Evolutionary conservation across 345 rosid genomes (phyloP), one percentile per base, ranked within the genome.

Genomic region (Murraya koenigii): DNA sequence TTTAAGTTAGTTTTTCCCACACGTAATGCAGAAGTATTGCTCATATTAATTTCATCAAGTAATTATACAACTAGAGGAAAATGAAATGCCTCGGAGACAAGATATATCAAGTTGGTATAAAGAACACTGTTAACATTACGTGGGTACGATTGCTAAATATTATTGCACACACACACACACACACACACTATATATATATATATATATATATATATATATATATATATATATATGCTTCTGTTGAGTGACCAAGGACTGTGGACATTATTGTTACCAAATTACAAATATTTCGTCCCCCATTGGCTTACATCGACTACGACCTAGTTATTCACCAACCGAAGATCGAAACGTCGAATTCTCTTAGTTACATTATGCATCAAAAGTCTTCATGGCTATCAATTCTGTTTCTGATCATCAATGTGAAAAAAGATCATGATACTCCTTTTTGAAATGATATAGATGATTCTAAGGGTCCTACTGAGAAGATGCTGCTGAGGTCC

Each of bases 401-500:
- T 85, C 59, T 61, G 69, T 71, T 78, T 26, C 52, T 28, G 69
- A 56, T 39, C 61, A 39, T 65, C 39, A 66, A 49, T 9, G n/a
- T 6, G 25, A 2, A 33, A 25, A 55, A n/a, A 15, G 7, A 49
- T 14, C 20, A 70, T 19, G 78, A n/a, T 33, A 64, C 78, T 80
- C 66, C 84, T 83, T 81, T 88, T 74, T 84, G 91, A 89, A 82
- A 90, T 82, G 88, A 88, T 85, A 83, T 81, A 64, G 86, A 85
- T 79, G 87, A 86, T 86, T 80, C 90, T 80, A 62, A 70, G 67
- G 82, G 85, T 22, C 84, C 84, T 81, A 81, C 85, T 54, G 20
- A 15, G 66, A 72, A 77, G 74, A 75, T 88, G 84, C 84, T 79
- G 61, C 58, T 59, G 74, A 73, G 86, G 85, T 79, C 85, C 85